These are phyloP conservation scores for Schrenkiella parvula DNA, from an alignment of 345 rosid species.

Conservation along the genomic window DNA sequence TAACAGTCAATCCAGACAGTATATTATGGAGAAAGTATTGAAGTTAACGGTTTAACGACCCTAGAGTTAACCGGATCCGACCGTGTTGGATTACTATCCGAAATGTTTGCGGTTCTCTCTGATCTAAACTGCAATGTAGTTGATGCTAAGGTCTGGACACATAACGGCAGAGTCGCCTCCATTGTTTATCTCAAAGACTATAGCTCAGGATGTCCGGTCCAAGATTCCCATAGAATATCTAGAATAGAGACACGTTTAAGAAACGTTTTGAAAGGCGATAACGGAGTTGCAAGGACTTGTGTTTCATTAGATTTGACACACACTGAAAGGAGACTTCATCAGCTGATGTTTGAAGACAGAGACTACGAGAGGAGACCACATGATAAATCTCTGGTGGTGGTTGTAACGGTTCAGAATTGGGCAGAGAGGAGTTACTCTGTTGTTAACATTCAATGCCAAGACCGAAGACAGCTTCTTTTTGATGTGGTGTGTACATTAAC, in stretches of 20 bases:
- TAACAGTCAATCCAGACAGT: constrained; percentile 58
- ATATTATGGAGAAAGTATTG: constrained; percentile 9
- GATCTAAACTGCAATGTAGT: background rate
- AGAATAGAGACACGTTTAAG: background rate
- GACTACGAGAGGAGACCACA: constrained; percentile 68
- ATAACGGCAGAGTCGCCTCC: background rate
- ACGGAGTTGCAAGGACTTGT: background rate
- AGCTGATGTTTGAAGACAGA: constrained; percentile 90
- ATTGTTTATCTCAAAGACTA: background rate
- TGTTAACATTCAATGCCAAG: constrained; percentile 83
- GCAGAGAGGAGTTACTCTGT: constrained; percentile 70
- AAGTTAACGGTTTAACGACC: background rate
- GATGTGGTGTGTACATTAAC: constrained; percentile 94
- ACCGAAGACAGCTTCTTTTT: constrained; percentile 69
- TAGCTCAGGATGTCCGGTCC: background rate
- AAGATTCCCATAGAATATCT: background rate
- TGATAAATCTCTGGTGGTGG: constrained; percentile 48
- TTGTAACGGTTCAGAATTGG: constrained; percentile 80
- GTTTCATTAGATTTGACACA: constrained; percentile 54
- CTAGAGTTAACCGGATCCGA: background rate
- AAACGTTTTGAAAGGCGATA: background rate
- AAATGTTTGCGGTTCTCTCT: background rate
- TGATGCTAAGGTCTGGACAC: background rate
- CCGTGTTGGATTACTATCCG: background rate
- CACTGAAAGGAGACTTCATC: constrained; percentile 83